Evolutionary conservation across 305 asterid species (phyloP).

Genomic region (Fraxinus greggii): DNA sequence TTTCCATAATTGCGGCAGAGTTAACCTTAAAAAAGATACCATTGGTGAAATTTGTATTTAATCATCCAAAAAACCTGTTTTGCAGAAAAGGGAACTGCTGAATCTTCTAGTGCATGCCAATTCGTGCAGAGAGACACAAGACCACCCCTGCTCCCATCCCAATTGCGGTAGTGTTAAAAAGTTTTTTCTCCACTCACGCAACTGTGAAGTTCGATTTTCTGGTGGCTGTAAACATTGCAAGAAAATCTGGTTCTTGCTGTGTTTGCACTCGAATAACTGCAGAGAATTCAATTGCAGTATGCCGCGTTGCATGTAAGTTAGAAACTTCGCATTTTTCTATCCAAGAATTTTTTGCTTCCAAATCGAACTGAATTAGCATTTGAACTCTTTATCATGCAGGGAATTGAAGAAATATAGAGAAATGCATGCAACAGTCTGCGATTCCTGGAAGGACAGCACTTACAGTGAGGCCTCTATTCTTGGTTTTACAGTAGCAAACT

Average conservation of each 20-base stretch:
- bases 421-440: conserved; percentile 15
- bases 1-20: background rate
- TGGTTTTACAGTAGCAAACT: background rate
- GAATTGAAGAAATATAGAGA: conserved; percentile 31
- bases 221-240: conserved; percentile 44
- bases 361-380: background rate
- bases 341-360: conserved; percentile 12
- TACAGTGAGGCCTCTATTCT: background rate
- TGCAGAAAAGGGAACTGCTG: conserved; percentile 32
- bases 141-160: conserved; percentile 38
- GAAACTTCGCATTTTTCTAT: background rate
- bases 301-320: conserved; percentile 62
- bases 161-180: conserved; percentile 31
- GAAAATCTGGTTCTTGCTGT: conserved; percentile 40
- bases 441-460: conserved; percentile 14
- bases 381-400: conserved; percentile 31
- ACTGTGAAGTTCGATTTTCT: conserved; percentile 27
- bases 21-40: background rate
- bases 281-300: conserved; percentile 37
- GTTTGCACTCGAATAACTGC: conserved; percentile 42
- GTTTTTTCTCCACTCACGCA: conserved; percentile 34
- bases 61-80: conserved; percentile 9
- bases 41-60: background rate
- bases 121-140: conserved; percentile 28
- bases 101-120: conserved; percentile 44